These are phyloP conservation scores for Diaporthe sp. DNA, from an alignment of 2,329 filamentous ascomycete genomes.

Conservation along the genomic window DNA sequence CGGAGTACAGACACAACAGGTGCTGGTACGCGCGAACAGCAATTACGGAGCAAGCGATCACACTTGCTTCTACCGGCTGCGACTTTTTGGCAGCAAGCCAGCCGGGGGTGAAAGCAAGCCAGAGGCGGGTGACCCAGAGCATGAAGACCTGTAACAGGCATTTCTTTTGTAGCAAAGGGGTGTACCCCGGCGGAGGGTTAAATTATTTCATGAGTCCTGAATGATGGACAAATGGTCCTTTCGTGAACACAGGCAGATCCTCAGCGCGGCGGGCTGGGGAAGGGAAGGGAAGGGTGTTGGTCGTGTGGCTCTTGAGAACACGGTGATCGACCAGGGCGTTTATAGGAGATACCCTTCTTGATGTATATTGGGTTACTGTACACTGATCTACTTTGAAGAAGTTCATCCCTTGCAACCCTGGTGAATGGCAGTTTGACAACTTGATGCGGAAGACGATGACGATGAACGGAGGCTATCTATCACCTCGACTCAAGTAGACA, in stretches of 20 bases:
- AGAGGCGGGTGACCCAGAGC: conserved; percentile 15
- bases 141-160: not conserved
- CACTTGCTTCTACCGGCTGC: conserved; percentile 76
- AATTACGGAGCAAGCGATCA: conserved; percentile 72
- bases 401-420: not conserved
- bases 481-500: conserved; percentile 4
- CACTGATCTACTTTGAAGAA: conserved; percentile 17
- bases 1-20: conserved; percentile 61
- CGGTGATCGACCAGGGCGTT: conserved; percentile 12
- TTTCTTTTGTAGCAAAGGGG: not conserved
- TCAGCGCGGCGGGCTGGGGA: not conserved
- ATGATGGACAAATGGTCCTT: not conserved
- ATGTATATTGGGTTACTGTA: conserved; percentile 20
- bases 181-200: not conserved
- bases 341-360: conserved; percentile 25
- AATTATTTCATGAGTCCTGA: not conserved
- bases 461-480: not conserved
- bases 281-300: not conserved
- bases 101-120: conserved; percentile 40
- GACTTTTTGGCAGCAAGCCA: conserved; percentile 64
- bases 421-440: not conserved
- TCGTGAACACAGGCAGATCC: not conserved
- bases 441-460: not conserved
- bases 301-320: not conserved
- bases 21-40: conserved; percentile 68